Conservation (phyloP, 2,329 filamentous ascomycete species). For the Rhinocladiella similis region DNA sequence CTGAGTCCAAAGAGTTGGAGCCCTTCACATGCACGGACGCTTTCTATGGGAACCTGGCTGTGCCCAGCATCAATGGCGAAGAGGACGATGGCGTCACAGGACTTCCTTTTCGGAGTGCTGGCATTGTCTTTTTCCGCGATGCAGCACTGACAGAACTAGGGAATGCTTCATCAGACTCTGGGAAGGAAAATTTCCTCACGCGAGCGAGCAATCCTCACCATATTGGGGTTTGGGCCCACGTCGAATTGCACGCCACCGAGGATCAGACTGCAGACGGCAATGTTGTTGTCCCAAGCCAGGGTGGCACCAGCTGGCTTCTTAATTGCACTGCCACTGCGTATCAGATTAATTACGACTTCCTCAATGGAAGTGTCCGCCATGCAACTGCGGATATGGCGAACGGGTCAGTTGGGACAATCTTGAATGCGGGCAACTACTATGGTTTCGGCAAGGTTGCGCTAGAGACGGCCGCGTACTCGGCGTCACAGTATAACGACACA, state of each 20-base stretch:
- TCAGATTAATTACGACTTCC: conserved; percentile 27
- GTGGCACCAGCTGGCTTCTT: conserved; percentile 18
- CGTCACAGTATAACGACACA: conserved; percentile 1
- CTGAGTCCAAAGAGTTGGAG: conserved; percentile 2
- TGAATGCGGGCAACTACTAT: not conserved
- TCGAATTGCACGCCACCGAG: not conserved
- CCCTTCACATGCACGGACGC: conserved; percentile 13
- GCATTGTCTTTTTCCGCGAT: not conserved
- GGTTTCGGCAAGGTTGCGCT: not conserved
- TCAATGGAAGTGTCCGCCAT: conserved; percentile 19
- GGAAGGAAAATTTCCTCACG: not conserved
- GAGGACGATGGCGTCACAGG: not conserved
- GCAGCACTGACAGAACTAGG: not conserved
- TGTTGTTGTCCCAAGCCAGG: conserved; percentile 6
- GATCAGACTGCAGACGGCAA: conserved; percentile 1
- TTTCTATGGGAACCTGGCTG: conserved; percentile 3
- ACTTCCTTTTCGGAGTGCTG: not conserved
- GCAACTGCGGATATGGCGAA: conserved; percentile 3
- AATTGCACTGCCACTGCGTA: conserved; percentile 29
- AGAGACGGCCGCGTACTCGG: conserved; percentile 3
- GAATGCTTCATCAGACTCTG: not conserved
- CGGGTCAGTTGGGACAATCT: conserved; percentile 4
- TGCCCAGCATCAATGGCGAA: not conserved
- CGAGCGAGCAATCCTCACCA: conserved; percentile 6
- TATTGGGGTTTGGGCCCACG: conserved; percentile 5